Evolutionary conservation across 768 basidiomycete species (phyloP), one percentile per base, ranked within the genome.

Genomic region (Suillus luteus): DNA sequence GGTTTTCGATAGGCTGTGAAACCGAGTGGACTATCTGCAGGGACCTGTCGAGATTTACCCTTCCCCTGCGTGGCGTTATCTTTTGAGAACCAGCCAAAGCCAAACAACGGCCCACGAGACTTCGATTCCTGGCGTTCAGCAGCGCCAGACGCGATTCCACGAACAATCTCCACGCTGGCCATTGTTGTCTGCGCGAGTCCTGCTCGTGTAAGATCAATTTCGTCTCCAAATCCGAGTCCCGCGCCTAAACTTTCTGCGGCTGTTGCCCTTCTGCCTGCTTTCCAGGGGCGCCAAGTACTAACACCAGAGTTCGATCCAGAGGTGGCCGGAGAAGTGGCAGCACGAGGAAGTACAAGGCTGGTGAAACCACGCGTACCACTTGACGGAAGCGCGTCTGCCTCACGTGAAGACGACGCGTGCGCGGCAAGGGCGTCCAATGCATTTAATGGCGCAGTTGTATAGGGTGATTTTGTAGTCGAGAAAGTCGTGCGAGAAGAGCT

Each of bases 151-250:
- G 82, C 62, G 69, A 80, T 63, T 63, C 91, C 91, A 43, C 82
- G 80, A 19, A 91, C 85, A 38, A 93, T 85, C 70, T 93, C 91
- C 48, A 96, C 86, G 59, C 87, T 93, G 17, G 91, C 90, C 94
- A 97, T 96, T 5, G 91, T 93, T 7, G 88, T 89, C 72, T 93
- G 91, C 8, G 93, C 94, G 12, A 93, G 78, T 4, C 94, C 93
- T 19, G 87, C 84, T 12, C 83, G 82, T 2, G 91, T 88, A 49
- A 94, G 78, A 75, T 96, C 92, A 17, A 95, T 76, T 55, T 81
- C 83, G 2, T 87, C 83, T 15, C 78, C 76, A 0, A 76, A 54
- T 5, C 74, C 75, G 22, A 75, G 69, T 41, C 75, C 72, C 1
- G 49, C 44, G 12, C 74, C 68, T 40, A 75, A 64, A 44, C 58